Evolutionary conservation across 305 asterid genomes (phyloP), one percentile per base, ranked within the genome.

Genomic region (Ilex paraguariensis): DNA sequence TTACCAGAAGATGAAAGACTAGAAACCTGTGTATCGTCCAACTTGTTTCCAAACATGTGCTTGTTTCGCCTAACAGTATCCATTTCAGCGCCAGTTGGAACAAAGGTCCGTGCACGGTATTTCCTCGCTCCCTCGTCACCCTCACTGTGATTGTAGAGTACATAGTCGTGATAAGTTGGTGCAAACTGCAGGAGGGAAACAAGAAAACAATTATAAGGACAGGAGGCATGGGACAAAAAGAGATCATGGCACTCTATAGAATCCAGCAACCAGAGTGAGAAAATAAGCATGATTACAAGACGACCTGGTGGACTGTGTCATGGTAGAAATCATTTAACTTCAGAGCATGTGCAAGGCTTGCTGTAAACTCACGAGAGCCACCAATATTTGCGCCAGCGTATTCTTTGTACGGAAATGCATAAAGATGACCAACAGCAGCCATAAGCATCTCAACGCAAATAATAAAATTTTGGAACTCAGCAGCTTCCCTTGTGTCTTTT

Each of bases 301-400:
- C 58, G 65, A 90, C 97, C 97, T 93, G 99, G 82, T 90, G 99
- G 42, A 93, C 99, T 1, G 99, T 90, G 57, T 93, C 97, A 28
- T 93, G 95, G 77, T 93, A 93, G 57, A 93, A 84, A 82, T 93
- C 97, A 55, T 81, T 93, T 64, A 93, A 67, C 75, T 74, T 90
- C 70, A 93, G 70, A 65, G 96, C 97, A 74, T 93, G 99, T 21
- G 91, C 88, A 52, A 93, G 95, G 76, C 95, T 90, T 65, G 93
- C 84, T 7, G 82, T 70, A 56, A 93, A 81, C 63, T 91, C 88
- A 61, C 79, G 81, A 66, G 84, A 72, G 52, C 73, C 79, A 59
- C 91, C 99, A 30, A 93, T 82, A 71, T 86, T 90, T 72, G 99
- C 95, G 61, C 96, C 95, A 59, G 99, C 96, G 73, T 90, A 90